Evolutionary conservation across 1,284 basidiomycete genomes (phyloP), one percentile per base, ranked within the genome.

Genomic region (Naganishia albida): DNA sequence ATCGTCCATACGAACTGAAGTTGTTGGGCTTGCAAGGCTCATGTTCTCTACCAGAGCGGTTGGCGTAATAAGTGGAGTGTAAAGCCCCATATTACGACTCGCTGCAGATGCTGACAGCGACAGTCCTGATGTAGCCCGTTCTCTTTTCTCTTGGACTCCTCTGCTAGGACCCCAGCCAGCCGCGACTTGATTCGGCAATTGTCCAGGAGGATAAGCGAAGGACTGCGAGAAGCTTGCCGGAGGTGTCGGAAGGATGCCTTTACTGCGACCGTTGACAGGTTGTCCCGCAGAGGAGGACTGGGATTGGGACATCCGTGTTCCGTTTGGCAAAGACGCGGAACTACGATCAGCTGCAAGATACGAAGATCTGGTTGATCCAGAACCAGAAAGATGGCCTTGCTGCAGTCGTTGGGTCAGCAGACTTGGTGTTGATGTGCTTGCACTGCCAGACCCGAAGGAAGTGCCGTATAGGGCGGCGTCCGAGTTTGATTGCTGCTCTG

Each of bases 191-290:
- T 54, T 59, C n/a, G 49, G 49, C 1, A 65, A 25, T 10, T 43
- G 62, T 8, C 66, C 66, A 18, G 66, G 66, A 4, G 66, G 62
- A 50, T 67, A 67, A 1, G 62, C 66, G 34, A 67, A 67, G 0
- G 66, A 60, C 18, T 63, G 63, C 20, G 60, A 63, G 38, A 64
- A 67, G 43, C 66, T 63, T 8, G 66, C 55, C 13, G 66, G 62
- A 13, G 66, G 48, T 16, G 48, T 48, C 23, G 63, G 50, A 26
- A 54, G 38, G 20, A 65, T 39, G 7, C 63, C 48, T 18, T 48
- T 48, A 18, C 25, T 42, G 10, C n/a, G 43, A 0, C 38, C 48
- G 15, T 25, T 39, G 16, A 53, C 12, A 12, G 30, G 8, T 3
- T 60, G 40, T 26, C 56, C 50, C 7, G 18, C 43, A 8, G 49